Base-by-base conservation (phyloP, 805 yeast species). In the Saccharomycopsis olivae region DNA sequence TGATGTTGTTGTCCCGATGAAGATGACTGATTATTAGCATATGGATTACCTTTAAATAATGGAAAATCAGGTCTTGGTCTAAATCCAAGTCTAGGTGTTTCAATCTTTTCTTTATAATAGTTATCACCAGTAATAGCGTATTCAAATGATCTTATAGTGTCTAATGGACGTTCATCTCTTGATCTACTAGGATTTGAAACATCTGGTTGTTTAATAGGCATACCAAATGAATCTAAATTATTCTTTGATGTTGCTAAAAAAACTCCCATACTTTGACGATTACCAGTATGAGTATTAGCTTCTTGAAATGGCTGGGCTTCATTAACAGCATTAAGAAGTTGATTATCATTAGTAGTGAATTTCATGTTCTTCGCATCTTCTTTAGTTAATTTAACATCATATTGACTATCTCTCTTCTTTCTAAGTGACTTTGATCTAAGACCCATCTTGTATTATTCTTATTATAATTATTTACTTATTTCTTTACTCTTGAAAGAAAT, bases 241-340 rank as follows among this genome's bases (percentile, higher is more conserved):
- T 77, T 76, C 31, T 65, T 66, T 35, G 71, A 65, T 21, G 71
- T 75, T 30, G 75, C 70, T 45, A 46, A 46, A 29, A 45, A 61
- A 36, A 41, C 35, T 14, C 51, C 51, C 43, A 56, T 52, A 42
- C 69, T 58, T 64, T 59, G 60, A 8, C 25, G 6, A 23, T 23
- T 58, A 53, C 52, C 55, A 44, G 45, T 61, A 47, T 57, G 62
- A 41, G 59, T 62, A 25, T 61, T 65, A 28, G 66, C 64, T 55
- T 72, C 73, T 61, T 92, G 95, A 57, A 85, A 92, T 6, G 98
- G 98, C 65, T 92, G 97, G 6, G 81, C 89, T 60, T 89, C 97
- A 55, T 82, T 87, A 34, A 92, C 94, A 3, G 98, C 98, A 28
- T 80, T 71, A 47, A 92, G 64, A 44, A 92, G 78, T n/a, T 96